Base-by-base conservation (phyloP, 441 rosid species). In the Jatropha podagrica region DNA sequence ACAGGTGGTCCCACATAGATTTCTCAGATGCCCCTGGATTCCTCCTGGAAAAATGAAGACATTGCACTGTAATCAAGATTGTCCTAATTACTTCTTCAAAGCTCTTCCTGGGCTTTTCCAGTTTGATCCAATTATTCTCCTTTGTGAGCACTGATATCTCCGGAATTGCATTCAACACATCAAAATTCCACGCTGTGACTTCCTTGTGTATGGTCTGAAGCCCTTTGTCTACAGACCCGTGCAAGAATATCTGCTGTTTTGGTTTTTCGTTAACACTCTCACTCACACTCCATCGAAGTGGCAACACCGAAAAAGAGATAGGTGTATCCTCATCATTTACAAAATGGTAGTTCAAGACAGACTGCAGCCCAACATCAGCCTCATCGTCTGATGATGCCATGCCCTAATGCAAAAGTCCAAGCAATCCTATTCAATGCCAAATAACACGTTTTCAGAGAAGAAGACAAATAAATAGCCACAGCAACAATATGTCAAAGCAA, bases 21-120 rank as follows among this genome's bases (percentile, higher is more conserved):
- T 83, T 89, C 26, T 64, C 88, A 5, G 91, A 83, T 0, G 87
- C 83, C 46, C 92, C 81, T 1, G 90, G 94, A 70, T 92, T 88
- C 72, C 83, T 77, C 79, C 82, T 79, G 48, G 86, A 75, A 77
- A 82, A 86, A 74, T 90, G 91, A 76, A 95, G 88, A 77, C 89
- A 85, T 32, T 86, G 85, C 72, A 93, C 79, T 0, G 91, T 87
- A 42, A 92, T 78, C 79, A 92, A 82, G 69, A 86, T 76, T 10
- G 84, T 85, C 85, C 93, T 84, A n/a, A 86, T 83, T 61, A 77
- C 78, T 18, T 70, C 87, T 77, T 74, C 93, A 64, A 73, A 93
- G 77, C 90, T 86, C 83, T 91, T 95, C 89, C 96, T 89, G 3
- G 98, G 93, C 81, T 88, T 92, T 51, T 81, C 86, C 40, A 95